Evolutionary conservation across 805 yeast species (phyloP).

Genomic region (Hanseniaspora hatyaiensis): DNA sequence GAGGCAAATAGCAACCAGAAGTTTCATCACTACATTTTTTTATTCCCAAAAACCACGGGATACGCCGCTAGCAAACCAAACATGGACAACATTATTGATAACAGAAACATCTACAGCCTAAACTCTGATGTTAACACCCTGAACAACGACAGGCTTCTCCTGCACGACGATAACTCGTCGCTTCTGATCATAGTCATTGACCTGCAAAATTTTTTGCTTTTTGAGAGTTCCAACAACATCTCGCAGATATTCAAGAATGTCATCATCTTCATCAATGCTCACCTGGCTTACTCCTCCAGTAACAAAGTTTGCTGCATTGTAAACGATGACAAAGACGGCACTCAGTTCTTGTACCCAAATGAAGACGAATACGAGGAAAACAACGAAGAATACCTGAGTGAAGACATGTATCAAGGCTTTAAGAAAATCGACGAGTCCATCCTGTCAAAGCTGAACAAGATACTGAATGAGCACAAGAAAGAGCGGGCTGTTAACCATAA

Average conservation of each 20-base stretch:
- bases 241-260: constrained; percentile 11
- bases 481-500: constrained; percentile 22
- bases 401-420: constrained; percentile 77
- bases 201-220: constrained; percentile 8
- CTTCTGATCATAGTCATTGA: constrained; percentile 4
- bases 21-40: too few relatives aligned
- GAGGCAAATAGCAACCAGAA: too few relatives aligned
- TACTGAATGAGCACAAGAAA: constrained; percentile 30
- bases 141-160: constrained; percentile 7
- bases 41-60: too few relatives aligned
- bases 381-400: constrained; percentile 30
- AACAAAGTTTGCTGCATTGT: constrained; percentile 44
- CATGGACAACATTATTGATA: constrained; percentile 14
- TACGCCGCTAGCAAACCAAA: background rate
- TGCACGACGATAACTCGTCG: constrained; percentile 13
- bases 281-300: constrained; percentile 69
- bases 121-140: constrained; percentile 8
- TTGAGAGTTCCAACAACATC: background rate
- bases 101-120: constrained; percentile 11
- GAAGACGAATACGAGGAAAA: constrained; percentile 11
- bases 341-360: constrained; percentile 16
- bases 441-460: constrained; percentile 42
- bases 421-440: constrained; percentile 66
- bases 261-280: constrained; percentile 74
- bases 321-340: constrained; percentile 19